Base-by-base conservation (phyloP, 78 protist species). In the Chrysochromulina tobinii region DNA sequence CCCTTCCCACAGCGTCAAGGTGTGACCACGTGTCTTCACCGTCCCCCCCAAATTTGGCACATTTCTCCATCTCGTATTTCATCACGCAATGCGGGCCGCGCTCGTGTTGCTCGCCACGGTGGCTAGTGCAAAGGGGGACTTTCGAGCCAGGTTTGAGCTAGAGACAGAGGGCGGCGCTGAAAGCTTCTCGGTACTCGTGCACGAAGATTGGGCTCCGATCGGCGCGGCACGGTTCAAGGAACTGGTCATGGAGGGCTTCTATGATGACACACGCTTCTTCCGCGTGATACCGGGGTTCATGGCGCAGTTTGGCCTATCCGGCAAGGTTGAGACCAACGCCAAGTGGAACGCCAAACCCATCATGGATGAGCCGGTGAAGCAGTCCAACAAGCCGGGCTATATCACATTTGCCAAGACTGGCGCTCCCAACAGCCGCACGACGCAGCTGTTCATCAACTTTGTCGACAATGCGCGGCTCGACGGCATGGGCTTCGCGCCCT, bases 401-500 rank as follows among this genome's bases (percentile, higher is more conserved):
- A 69, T 69, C 50, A 69, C 79, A 27, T 69, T 69, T 27, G 79
- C 79, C 6, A 69, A 69, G 79, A 77, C 61, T 5, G 51, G 79
- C 1, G 79, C 79, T 0, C 79, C 79, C 3, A 69, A 69, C 12
- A n/a, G 51, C 51, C 79, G 79, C 51, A 69, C 79, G 18, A 27
- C 79, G 38, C 79, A 69, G 79, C 79, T 69, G 23, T 69, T 69
- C 51, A 69, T 69, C 79, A 69, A 69, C 79, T n/a, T 3, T 5
- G 53, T n/a, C 53, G 38, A n/a, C 79, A 69, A 69, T 14, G n/a
- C 75, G 48, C 61, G 57, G 20, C 69, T 96, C 11, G 97, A 96
- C 89, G 18, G 94, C 77, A 87, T 86, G 88, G 90, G 93, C 38
- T 86, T 86, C 27, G 86, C 94, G 25, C 93, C 94, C 9, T 73